These are phyloP conservation scores for Penstemon davidsonii DNA, from an alignment of 257 asterid genomes.

Conservation along the genomic window DNA sequence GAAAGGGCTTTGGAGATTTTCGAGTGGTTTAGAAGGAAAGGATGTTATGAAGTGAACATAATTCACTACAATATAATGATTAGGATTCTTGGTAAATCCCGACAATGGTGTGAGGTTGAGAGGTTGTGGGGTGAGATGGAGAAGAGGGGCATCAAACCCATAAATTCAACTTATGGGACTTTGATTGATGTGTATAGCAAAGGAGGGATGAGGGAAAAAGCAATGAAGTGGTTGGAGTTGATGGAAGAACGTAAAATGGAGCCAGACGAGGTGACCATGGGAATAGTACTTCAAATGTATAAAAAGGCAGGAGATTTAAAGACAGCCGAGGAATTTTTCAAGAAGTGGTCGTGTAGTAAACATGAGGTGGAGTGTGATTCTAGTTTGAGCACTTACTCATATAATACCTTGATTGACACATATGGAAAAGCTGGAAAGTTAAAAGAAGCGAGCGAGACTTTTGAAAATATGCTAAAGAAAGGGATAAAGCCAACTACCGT, in stretches of 20 bases:
- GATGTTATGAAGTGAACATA: constrained; percentile 77
- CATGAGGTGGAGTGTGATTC: constrained; percentile 31
- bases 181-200: constrained; percentile 81
- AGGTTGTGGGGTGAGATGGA: constrained; percentile 70
- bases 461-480: constrained; percentile 65
- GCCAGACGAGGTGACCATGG: constrained; percentile 96
- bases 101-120: constrained; percentile 70
- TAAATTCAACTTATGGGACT: constrained; percentile 92
- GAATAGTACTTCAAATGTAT: constrained; percentile 85
- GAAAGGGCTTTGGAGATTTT: constrained; percentile 82
- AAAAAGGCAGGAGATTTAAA: constrained; percentile 81
- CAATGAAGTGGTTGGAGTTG: constrained; percentile 73
- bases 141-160: constrained; percentile 47
- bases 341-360: constrained; percentile 62
- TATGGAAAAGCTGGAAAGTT: constrained; percentile 89
- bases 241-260: constrained; percentile 63
- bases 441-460: constrained; percentile 69
- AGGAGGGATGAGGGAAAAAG: constrained; percentile 61
- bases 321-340: constrained; percentile 78
- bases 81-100: constrained; percentile 68
- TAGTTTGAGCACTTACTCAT: constrained; percentile 61
- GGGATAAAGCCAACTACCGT: constrained; percentile 72
- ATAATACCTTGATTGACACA: constrained; percentile 83
- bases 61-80: constrained; percentile 89
- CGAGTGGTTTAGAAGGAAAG: constrained; percentile 76